Evolutionary conservation across 1,139 yeast species (phyloP), one percentile per base, ranked within the genome.

Genomic region (Pichia cactophila): DNA sequence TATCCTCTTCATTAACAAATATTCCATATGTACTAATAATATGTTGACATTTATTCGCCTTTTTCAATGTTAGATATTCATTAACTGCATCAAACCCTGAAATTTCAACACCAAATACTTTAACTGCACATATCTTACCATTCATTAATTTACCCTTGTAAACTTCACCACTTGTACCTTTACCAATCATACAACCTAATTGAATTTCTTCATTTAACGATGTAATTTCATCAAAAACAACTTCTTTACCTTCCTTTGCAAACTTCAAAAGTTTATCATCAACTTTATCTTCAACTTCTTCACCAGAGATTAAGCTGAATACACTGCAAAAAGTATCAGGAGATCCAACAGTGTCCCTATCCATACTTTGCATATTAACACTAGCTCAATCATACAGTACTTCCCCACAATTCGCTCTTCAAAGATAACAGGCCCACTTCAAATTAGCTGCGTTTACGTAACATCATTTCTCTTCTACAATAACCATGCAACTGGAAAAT

Each of bases 61-160:
- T 46, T 42, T 51, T 56, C 47, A 60, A 47, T 4, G 51, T 49
- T 12, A 54, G 33, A 43, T 55, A 60, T 46, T 60, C 64, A 36
- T 59, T 60, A 26, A 56, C 16, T 29, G 9, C 73, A 53, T 2
- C 38, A 33, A 33, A 33, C 12, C 16, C 14, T n/a, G 38, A 11
- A 35, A 23, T 31, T 29, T 29, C 26, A 16, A 10, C 23, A 7
- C 23, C n/a, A 12, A 38, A 38, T 5, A 38, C 28, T 23, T 38
- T 38, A 23, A 38, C 28, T 11, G 41, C 41, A 38, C 28, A 38
- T 10, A 20, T n/a, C 35, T n/a, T 16, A 35, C 23, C 23, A 9
- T 9, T 16, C 11, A 10, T 16, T 16, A 35, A 16, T 16, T 35
- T 35, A 3, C 23, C 38, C 4, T 9, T 9, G 14, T 35, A 16